Evolutionary conservation across 2,329 filamentous ascomycete genomes (phyloP), one percentile per base, ranked within the genome.

Genomic region (Fusarium ramigenum): DNA sequence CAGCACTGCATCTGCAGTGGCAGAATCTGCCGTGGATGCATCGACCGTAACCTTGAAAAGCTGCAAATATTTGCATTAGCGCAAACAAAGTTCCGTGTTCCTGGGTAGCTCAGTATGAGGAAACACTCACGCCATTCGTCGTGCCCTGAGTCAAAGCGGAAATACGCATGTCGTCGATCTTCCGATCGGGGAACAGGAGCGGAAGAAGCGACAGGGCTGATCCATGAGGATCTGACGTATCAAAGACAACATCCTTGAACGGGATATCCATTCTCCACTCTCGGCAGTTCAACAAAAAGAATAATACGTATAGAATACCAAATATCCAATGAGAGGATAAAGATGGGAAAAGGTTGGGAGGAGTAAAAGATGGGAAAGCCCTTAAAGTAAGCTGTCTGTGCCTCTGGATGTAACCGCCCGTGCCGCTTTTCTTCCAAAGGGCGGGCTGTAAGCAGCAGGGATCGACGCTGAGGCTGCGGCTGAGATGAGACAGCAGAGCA

Each of bases 71-170:
- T 16, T 34, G 14, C 32, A 34, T 68, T 43, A 74, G 74, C 36
- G 46, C 23, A 9, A 5, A 52, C 6, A 10, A 36, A 12, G 23
- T 30, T 16, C 25, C 36, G 42, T 39, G 28, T 39, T 21, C n/a
- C 9, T 42, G 39, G 37, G n/a, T 15, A 30, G 40, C 3, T 3
- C 16, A 9, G 4, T 16, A 37, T n/a, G 21, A 28, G 28, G 14
- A 5, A 15, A 14, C 28, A 57, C 73, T 66, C 50, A 76, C 74
- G n/a, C 71, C 63, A 49, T 76, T 76, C 15, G 74, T 76, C 9
- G 74, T 76, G 21, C 74, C 74, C 44, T 76, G 60, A 9, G 71
- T 60, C 36, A 76, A 57, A 28, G 62, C 28, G 6, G 69, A 69
- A 12, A 73, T 37, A 9, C 56, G 59, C n/a, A 70, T 32, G 5